Percentiles rank a stretch among this genome's conserved stretches.
Conservation (phyloP, 139 green algal species). For the Coccomyxa sp. region DNA sequence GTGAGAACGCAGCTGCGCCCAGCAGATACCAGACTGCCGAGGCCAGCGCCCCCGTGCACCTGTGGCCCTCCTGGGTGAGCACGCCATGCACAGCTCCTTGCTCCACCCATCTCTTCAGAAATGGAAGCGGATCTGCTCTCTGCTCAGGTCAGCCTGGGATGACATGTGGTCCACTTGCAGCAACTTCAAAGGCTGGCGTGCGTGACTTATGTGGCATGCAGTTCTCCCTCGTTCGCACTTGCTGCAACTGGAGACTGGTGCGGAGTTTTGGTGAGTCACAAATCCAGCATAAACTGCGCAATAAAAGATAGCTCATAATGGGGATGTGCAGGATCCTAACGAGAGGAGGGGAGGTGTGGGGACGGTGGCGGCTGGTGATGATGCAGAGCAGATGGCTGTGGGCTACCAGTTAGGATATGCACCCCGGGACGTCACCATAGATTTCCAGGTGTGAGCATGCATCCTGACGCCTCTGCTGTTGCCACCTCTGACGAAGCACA, state of each 20-base stretch:
- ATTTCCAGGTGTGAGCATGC: neutral
- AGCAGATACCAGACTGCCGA: neutral
- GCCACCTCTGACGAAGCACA: too few species aligned
- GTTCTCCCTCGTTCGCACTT: too few species aligned
- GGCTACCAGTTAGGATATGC: neutral
- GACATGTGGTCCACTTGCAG: neutral
- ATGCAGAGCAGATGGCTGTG: neutral
- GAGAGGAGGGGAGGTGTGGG: neutral
- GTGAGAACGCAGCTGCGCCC: too few species aligned
- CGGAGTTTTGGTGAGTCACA: too few species aligned
- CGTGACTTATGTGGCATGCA: too few species aligned
- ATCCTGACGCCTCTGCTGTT: too few species aligned
- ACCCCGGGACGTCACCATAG: neutral
- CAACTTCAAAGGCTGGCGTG: too few species aligned
- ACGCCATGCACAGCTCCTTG: neutral
- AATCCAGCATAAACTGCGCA: too few species aligned
- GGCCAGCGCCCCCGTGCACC: neutral
- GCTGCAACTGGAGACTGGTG: too few species aligned
- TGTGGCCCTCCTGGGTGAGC: neutral
- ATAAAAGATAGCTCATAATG: too few species aligned
- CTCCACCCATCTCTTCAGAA: neutral
- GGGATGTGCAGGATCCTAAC: neutral
- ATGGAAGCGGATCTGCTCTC: neutral
- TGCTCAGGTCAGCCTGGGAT: neutral
- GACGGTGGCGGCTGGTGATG: neutral